Evolutionary conservation across 352 stramenopile genomes (phyloP).

Genomic region (Pythium dissimile): DNA sequence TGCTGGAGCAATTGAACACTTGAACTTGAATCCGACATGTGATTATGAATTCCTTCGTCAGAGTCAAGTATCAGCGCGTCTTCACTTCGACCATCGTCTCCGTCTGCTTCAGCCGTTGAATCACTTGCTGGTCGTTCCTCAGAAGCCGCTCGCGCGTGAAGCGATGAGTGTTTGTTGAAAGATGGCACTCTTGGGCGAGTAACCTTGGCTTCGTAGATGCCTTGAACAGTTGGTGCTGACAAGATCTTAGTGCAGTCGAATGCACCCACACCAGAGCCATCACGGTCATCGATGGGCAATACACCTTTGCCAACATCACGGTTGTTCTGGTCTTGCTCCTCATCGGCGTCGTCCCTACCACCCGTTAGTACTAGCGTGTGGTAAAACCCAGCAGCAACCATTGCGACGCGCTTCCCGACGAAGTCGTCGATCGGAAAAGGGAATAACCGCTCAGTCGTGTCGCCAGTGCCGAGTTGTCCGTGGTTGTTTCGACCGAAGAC

Average conservation of each 20-base stretch:
- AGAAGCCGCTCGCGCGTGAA: neutral
- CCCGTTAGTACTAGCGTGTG: constrained; percentile 90
- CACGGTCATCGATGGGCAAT: neutral
- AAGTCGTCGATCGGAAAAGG: constrained; percentile 89
- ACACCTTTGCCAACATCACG: too few relatives aligned
- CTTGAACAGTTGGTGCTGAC: too few relatives aligned
- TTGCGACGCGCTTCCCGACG: constrained; percentile 82
- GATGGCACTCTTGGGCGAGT: constrained; percentile 3
- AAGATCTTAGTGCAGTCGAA: too few relatives aligned
- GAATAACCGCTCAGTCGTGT: constrained; percentile 84
- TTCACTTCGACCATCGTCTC: constrained; percentile 47
- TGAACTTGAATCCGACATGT: neutral
- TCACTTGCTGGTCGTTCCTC: neutral
- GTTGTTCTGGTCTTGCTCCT: too few relatives aligned
- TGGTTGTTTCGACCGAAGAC: constrained; percentile 95
- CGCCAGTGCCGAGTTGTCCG: constrained; percentile 89
- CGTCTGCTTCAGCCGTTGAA: constrained; percentile 29
- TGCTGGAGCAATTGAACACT: neutral
- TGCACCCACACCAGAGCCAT: neutral
- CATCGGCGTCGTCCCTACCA: constrained; percentile 52
- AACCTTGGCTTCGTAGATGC: neutral
- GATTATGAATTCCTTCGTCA: neutral
- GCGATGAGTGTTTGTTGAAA: too few relatives aligned
- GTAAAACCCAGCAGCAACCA: constrained; percentile 91
- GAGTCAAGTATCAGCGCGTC: constrained; percentile 12